Conservation (phyloP, 495 filamentous ascomycete species). For the Aspergillus conjunctus region DNA sequence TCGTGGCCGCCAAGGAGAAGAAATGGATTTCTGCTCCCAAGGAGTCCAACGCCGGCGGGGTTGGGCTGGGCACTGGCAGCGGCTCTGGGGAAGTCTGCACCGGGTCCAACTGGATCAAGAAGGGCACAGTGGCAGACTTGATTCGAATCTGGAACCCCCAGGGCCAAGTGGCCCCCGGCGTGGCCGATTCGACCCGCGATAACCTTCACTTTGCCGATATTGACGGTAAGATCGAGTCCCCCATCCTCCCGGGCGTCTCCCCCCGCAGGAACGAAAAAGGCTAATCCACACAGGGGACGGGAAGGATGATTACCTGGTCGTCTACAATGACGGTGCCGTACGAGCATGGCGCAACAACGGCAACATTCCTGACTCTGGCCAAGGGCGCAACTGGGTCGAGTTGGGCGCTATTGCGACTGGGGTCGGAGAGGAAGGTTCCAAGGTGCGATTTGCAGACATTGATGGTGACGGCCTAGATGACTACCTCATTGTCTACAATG, state of each 20-base stretch:
- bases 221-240: no score
- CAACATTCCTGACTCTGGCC: not conserved
- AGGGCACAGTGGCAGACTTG: no score
- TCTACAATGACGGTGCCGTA: not conserved
- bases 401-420: no score
- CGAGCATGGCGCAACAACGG: not conserved
- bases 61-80: no score
- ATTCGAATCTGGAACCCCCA: no score
- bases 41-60: not conserved
- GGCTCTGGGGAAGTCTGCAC: no score
- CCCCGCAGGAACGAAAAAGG: no score
- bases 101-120: no score
- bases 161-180: no score
- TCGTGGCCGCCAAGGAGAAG: not conserved
- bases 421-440: not conserved
- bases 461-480: not conserved
- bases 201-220: no score
- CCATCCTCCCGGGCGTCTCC: no score
- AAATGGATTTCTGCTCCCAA: not conserved
- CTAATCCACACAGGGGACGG: not conserved
- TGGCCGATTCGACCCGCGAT: no score
- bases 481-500: slow-evolving; percentile 4
- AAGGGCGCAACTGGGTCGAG: not conserved
- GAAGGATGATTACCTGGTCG: not conserved
- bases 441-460: not conserved